Percentiles rank a stretch among this genome's conserved stretches.
Evolutionary conservation across 2,329 filamentous ascomycete genomes (phyloP).

Genomic region (Phoma sp.): DNA sequence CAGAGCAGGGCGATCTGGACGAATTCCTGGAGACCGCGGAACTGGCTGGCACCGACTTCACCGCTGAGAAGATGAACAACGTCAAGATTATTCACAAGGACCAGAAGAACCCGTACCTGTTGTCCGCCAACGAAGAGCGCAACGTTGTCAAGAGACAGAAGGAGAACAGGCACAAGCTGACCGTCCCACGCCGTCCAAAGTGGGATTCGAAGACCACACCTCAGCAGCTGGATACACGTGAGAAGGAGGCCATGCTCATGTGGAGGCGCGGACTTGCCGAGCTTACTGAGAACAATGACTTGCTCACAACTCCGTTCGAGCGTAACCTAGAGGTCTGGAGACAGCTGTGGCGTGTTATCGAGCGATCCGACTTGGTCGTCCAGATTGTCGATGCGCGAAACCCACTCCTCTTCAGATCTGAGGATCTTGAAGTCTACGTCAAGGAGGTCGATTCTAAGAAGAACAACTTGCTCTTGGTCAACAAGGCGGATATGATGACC

Average conservation of each 20-base stretch:
- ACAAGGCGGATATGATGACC: constrained; percentile 99
- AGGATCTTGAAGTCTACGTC: constrained; percentile 92
- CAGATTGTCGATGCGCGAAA: constrained; percentile 98
- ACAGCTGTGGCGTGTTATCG: constrained; percentile 97
- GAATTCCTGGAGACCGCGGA: constrained; percentile 96
- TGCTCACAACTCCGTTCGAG: constrained; percentile 98
- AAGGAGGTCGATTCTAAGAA: constrained; percentile 89
- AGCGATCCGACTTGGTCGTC: constrained; percentile 91
- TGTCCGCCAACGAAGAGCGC: constrained; percentile 84
- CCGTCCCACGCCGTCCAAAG: constrained; percentile 84
- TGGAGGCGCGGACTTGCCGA: constrained; percentile 93
- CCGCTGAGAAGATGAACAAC: constrained; percentile 98
- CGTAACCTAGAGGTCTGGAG: constrained; percentile 97
- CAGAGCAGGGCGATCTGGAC: constrained; percentile 93
- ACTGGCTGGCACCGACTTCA: constrained; percentile 97
- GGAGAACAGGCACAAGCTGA: constrained; percentile 77
- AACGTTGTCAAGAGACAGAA: constrained; percentile 80
- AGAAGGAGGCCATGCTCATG: constrained; percentile 80
- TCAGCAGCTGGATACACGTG: constrained; percentile 76
- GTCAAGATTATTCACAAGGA: constrained; percentile 98
- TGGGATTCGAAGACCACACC: constrained; percentile 89
- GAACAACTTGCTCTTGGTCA: constrained; percentile 89
- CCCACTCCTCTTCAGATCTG: constrained; percentile 89
- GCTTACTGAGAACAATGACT: constrained; percentile 88
- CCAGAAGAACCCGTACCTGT: constrained; percentile 91